phyloP scores from a whole-genome alignment of 2,329 filamentous ascomycete species.

The Aspergillus chevalieri region DNA sequence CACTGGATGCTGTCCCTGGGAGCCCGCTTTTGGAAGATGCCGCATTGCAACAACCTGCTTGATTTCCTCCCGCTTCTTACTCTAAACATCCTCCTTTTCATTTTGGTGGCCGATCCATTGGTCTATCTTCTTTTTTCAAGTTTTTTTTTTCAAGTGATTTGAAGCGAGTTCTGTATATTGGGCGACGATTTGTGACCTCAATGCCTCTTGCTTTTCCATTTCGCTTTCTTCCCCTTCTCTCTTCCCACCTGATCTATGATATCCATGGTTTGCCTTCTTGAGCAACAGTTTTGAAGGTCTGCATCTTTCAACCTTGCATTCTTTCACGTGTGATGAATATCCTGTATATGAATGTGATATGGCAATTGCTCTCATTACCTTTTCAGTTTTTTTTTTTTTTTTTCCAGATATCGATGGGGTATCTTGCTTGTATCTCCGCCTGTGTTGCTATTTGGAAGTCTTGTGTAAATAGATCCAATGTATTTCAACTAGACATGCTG shows the following conservation, averaged over 20 bases:
- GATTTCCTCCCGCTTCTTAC: background rate
- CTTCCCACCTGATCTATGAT: background rate
- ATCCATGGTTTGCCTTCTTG: background rate
- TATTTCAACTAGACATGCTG: background rate
- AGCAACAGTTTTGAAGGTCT: background rate
- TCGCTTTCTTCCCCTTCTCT: background rate
- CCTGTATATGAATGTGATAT: background rate
- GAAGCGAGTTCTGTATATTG: too few species aligned
- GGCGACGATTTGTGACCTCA: too few species aligned
- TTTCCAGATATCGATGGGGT: background rate
- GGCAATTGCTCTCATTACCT: background rate
- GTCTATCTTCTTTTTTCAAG: too few species aligned
- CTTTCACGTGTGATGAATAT: slow-evolving; percentile 1
- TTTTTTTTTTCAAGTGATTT: too few species aligned
- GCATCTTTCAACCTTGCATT: background rate
- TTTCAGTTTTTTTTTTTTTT: background rate
- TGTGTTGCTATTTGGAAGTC: background rate
- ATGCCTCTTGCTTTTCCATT: background rate
- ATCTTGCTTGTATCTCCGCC: background rate
- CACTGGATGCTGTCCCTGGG: slow-evolving; percentile 62
- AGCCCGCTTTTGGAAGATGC: slow-evolving; percentile 30
- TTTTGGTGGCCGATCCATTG: background rate
- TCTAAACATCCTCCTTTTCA: background rate
- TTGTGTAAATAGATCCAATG: background rate
- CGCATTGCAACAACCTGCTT: slow-evolving; percentile 1